Percentiles rank a stretch among this genome's conserved stretches.
These are phyloP conservation scores for Pholiota adiposa DNA, from an alignment of 1,284 basidiomycete genomes.

Conservation along the genomic window DNA sequence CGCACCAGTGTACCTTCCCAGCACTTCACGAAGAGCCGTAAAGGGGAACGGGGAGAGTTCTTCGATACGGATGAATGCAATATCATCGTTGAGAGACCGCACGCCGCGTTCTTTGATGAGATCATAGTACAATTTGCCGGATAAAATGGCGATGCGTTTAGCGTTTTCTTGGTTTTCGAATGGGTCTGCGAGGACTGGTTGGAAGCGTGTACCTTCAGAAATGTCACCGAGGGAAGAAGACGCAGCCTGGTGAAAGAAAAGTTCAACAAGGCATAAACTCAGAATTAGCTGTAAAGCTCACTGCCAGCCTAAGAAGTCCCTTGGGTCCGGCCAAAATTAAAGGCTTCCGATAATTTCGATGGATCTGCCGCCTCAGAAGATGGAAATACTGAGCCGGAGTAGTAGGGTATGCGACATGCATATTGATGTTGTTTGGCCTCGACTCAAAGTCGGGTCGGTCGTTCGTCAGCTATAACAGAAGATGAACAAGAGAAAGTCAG, in stretches of 20 bases:
- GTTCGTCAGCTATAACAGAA: slow-evolving; percentile 63
- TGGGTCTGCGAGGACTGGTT: slow-evolving; percentile 71
- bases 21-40: slow-evolving; percentile 46
- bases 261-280: too few relatives aligned
- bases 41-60: slow-evolving; percentile 90
- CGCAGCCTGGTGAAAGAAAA: too few relatives aligned
- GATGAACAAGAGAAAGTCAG: background rate
- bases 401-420: slow-evolving; percentile 85
- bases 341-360: slow-evolving; percentile 85
- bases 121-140: slow-evolving; percentile 89
- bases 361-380: slow-evolving; percentile 81
- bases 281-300: slow-evolving; percentile 47
- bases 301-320: slow-evolving; percentile 77
- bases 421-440: slow-evolving; percentile 61
- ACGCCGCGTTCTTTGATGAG: slow-evolving; percentile 70
- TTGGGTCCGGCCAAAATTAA: slow-evolving; percentile 86
- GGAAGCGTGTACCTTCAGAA: slow-evolving; percentile 66
- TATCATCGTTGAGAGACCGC: slow-evolving; percentile 47
- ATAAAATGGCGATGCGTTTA: slow-evolving; percentile 63
- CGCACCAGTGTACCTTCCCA: slow-evolving; percentile 50
- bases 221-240: slow-evolving; percentile 73
- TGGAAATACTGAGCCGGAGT: slow-evolving; percentile 93
- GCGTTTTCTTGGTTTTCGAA: slow-evolving; percentile 41
- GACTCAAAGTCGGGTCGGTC: slow-evolving; percentile 58
- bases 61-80: slow-evolving; percentile 80